Conservation (phyloP, 2,329 filamentous ascomycete species). For the Paecilomyces dactylethromorphus region DNA sequence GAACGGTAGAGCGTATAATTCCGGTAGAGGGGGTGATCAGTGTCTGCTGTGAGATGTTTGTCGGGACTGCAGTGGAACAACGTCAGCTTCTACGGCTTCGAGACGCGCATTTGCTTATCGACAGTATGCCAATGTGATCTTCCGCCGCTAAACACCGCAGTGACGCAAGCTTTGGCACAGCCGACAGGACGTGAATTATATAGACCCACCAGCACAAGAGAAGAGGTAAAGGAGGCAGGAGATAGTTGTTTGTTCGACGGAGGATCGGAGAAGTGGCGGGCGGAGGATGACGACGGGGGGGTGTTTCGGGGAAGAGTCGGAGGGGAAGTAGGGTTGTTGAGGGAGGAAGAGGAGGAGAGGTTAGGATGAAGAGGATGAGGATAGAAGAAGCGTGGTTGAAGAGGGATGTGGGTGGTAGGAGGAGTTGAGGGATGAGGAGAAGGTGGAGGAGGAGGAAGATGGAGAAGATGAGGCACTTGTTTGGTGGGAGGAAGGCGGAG, state of each 20-base stretch:
- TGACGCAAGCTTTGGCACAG: not conserved
- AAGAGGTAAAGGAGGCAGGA: conserved; percentile 7
- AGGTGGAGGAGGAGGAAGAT: conserved; percentile 4
- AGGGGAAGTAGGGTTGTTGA: not conserved
- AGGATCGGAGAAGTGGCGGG: conserved; percentile 11
- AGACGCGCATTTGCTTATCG: not conserved
- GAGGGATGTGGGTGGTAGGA: conserved; percentile 12
- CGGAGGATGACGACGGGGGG: conserved; percentile 14
- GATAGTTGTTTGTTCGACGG: conserved; percentile 9
- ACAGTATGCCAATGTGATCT: not conserved
- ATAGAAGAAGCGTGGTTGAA: conserved; percentile 9
- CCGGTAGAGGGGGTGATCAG: not conserved
- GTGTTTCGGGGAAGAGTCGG: conserved; percentile 3
- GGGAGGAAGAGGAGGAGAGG: conserved; percentile 8
- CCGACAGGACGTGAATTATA: conserved; percentile 5
- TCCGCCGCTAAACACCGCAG: not conserved
- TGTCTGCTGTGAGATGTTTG: not conserved
- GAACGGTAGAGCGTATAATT: not conserved
- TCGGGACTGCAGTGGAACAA: not conserved
- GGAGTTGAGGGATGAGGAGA: conserved; percentile 12
- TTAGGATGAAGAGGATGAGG: conserved; percentile 12
- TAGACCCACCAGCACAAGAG: not conserved
- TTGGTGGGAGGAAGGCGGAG: conserved; percentile 9
- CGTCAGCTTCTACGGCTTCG: not conserved
- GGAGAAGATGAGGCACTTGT: conserved; percentile 9